Evolutionary conservation across 2,329 filamentous ascomycete genomes (phyloP).

Genomic region (Neopestalotiopsis rosae): DNA sequence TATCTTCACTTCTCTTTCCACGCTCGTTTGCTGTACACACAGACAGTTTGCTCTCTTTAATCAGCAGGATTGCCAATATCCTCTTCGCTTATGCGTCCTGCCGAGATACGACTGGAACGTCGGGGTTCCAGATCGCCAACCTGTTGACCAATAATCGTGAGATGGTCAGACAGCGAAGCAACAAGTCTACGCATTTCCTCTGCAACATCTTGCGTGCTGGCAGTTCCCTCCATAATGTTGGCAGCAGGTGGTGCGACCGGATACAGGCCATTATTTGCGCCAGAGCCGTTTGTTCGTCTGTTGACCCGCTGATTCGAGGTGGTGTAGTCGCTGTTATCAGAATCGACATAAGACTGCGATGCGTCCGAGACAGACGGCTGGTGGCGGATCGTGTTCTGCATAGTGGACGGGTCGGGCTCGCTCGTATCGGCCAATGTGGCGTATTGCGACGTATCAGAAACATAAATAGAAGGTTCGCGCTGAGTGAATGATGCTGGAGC

Average conservation of each 20-base stretch:
- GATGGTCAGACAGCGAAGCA: slow-evolving; percentile 54
- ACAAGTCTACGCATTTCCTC: slow-evolving; percentile 56
- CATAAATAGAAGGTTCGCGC: slow-evolving; percentile 61
- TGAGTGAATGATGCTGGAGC: slow-evolving; percentile 42
- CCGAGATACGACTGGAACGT: slow-evolving; percentile 23
- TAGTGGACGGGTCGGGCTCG: slow-evolving; percentile 31
- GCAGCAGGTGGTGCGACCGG: slow-evolving; percentile 52
- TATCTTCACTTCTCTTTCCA: not conserved
- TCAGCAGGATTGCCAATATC: slow-evolving; percentile 4
- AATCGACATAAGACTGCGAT: slow-evolving; percentile 22
- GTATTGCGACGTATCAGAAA: slow-evolving; percentile 63
- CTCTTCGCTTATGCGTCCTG: slow-evolving; percentile 4
- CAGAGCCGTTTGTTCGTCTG: not conserved
- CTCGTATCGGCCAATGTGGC: slow-evolving; percentile 38
- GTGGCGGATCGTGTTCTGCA: slow-evolving; percentile 22
- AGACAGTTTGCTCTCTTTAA: not conserved
- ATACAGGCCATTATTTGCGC: slow-evolving; percentile 26
- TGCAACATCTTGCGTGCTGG: slow-evolving; percentile 55
- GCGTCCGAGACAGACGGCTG: slow-evolving; percentile 20
- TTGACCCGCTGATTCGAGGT: not conserved
- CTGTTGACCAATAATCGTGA: slow-evolving; percentile 50
- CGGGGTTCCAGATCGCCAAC: slow-evolving; percentile 45
- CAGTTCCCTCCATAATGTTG: slow-evolving; percentile 60
- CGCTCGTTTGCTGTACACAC: not conserved
- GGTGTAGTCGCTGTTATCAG: slow-evolving; percentile 20